Evolutionary conservation across 495 filamentous ascomycete species (phyloP).

Genomic region (Alectoria sarmentosa): DNA sequence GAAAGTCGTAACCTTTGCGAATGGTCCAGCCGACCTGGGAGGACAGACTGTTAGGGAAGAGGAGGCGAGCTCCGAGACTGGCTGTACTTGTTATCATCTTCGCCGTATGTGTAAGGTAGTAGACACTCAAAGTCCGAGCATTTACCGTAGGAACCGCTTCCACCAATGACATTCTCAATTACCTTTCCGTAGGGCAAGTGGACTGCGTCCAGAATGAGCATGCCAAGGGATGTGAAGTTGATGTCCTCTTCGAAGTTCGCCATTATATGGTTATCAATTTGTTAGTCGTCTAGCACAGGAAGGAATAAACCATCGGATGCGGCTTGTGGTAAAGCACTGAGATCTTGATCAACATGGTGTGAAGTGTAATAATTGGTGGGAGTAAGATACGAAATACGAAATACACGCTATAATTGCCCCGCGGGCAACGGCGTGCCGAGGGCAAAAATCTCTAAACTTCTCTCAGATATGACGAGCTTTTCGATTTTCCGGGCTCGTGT

Average conservation of each 20-base stretch:
- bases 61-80: constrained; percentile 33
- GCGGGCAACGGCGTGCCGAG: not conserved
- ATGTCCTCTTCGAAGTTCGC: not conserved
- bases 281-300: not conserved
- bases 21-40: constrained; percentile 24
- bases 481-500: not conserved
- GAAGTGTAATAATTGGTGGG: not conserved
- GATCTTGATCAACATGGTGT: no score
- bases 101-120: not conserved
- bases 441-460: not conserved
- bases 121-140: not conserved
- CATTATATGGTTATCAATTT: not conserved
- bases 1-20: constrained; percentile 27
- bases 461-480: constrained; percentile 18
- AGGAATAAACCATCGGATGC: not conserved
- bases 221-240: constrained; percentile 25
- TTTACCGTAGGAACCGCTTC: constrained; percentile 34
- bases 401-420: not conserved
- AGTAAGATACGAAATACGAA: not conserved
- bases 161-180: constrained; percentile 32
- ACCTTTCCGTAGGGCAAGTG: constrained; percentile 24
- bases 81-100: constrained; percentile 23
- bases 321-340: no score
- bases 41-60: constrained; percentile 20
- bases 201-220: constrained; percentile 35